These are phyloP conservation scores for Primulina tabacum DNA, from an alignment of 257 asterid species.

Conservation along the genomic window DNA sequence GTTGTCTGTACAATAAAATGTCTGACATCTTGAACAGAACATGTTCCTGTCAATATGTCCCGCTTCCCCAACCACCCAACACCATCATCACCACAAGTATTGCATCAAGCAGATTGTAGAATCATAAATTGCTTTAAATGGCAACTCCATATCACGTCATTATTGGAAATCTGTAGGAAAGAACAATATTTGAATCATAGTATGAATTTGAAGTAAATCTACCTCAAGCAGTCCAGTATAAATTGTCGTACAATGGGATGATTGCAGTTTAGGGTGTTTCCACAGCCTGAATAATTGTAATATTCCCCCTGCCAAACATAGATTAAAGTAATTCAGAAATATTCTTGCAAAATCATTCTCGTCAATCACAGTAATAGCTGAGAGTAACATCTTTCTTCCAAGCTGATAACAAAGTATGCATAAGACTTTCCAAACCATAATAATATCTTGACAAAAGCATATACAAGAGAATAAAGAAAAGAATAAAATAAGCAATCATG, in stretches of 20 bases:
- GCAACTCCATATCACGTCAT: background rate
- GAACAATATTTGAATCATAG: background rate
- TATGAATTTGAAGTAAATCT: slow-evolving; percentile 20
- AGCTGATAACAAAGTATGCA: slow-evolving; percentile 18
- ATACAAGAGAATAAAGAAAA: background rate
- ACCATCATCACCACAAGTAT: slow-evolving; percentile 2
- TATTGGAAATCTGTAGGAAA: background rate
- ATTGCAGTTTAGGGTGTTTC: slow-evolving; percentile 97
- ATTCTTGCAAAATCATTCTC: slow-evolving; percentile 17
- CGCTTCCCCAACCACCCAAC: background rate
- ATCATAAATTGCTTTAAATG: slow-evolving; percentile 4
- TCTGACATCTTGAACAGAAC: background rate
- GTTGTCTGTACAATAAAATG: background rate
- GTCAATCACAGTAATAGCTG: background rate
- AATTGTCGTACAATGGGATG: slow-evolving; percentile 88
- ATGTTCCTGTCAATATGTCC: background rate
- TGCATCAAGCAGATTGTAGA: slow-evolving; percentile 16
- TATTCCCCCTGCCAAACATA: slow-evolving; percentile 76
- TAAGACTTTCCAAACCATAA: slow-evolving; percentile 6
- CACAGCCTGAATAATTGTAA: slow-evolving; percentile 98
- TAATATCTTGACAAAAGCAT: slow-evolving; percentile 6
- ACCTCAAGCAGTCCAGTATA: slow-evolving; percentile 92
- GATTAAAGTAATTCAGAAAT: slow-evolving; percentile 18
- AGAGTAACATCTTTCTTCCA: slow-evolving; percentile 11
- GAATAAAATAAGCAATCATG: background rate